A percentile compares a stretch with the other conserved stretches of the same genome.
Evolutionary conservation across 2,329 filamentous ascomycete genomes (phyloP).

Genomic region (Cordyceps sp.): DNA sequence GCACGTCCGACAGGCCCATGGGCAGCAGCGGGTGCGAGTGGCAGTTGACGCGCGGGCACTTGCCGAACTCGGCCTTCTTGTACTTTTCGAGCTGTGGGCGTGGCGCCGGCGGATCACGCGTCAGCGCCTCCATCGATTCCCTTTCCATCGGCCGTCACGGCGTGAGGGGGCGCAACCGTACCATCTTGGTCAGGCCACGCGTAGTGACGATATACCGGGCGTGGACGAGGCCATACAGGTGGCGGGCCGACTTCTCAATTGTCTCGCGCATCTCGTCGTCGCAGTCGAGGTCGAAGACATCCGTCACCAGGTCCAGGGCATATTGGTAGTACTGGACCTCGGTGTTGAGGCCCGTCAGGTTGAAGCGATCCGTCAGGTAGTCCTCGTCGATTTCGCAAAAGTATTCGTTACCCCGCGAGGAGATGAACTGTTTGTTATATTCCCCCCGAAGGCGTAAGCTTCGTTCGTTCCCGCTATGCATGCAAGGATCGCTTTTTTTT

Average conservation of each 20-base stretch:
- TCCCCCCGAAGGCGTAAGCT: neutral
- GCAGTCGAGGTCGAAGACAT: slow-evolving; percentile 96
- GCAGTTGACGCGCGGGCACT: slow-evolving; percentile 93
- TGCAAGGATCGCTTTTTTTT: no score
- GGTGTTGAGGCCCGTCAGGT: slow-evolving; percentile 88
- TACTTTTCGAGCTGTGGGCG: slow-evolving; percentile 93
- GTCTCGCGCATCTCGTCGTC: slow-evolving; percentile 97
- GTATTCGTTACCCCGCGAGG: slow-evolving; percentile 93
- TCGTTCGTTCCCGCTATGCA: no score
- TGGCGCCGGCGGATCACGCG: neutral
- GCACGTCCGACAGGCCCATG: slow-evolving; percentile 82
- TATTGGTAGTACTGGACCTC: slow-evolving; percentile 99
- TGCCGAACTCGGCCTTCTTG: slow-evolving; percentile 95
- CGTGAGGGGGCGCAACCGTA: slow-evolving; percentile 22
- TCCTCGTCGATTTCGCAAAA: slow-evolving; percentile 99
- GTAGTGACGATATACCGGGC: slow-evolving; percentile 96
- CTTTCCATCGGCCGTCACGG: no score
- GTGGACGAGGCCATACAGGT: slow-evolving; percentile 91
- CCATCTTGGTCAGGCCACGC: slow-evolving; percentile 88
- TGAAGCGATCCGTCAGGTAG: slow-evolving; percentile 95
- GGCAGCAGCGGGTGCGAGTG: slow-evolving; percentile 84
- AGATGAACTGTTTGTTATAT: slow-evolving; percentile 63
- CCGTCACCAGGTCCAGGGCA: slow-evolving; percentile 89
- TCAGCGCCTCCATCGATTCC: neutral
- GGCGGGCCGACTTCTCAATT: slow-evolving; percentile 91